Percentiles rank a stretch among this genome's conserved stretches.
These are phyloP conservation scores for Diplodia corticola DNA, from an alignment of 2,329 filamentous ascomycete genomes.

Conservation along the genomic window DNA sequence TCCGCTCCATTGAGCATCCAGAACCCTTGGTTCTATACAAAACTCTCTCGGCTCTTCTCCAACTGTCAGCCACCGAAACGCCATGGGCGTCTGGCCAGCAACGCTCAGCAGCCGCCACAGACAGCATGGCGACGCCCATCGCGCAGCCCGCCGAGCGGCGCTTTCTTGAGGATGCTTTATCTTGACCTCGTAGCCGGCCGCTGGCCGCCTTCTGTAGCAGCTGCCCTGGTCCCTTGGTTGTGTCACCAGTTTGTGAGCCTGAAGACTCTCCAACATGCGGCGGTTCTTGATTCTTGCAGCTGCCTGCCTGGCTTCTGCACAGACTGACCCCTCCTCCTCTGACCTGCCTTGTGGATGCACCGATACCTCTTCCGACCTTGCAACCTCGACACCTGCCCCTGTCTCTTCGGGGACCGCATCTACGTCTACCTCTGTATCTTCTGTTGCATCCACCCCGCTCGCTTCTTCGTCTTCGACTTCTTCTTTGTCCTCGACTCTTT, in stretches of 20 bases:
- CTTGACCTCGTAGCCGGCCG: background rate
- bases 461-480: background rate
- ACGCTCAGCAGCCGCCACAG: background rate
- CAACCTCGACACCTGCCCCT: background rate
- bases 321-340: background rate
- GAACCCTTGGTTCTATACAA: background rate
- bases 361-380: background rate
- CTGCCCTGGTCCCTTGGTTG: background rate
- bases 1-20: background rate
- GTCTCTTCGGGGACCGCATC: background rate
- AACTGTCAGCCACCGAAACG: background rate
- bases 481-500: background rate
- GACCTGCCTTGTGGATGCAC: background rate
- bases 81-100: slow-evolving; percentile 7
- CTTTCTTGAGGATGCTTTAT: background rate
- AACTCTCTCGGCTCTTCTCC: background rate
- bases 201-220: background rate
- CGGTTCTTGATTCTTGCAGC: slow-evolving; percentile 4
- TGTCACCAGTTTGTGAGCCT: background rate
- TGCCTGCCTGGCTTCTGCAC: slow-evolving; percentile 1
- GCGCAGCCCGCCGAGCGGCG: background rate
- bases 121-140: background rate
- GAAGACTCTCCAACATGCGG: background rate
- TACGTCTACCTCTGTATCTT: background rate
- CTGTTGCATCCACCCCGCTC: background rate